Evolutionary conservation across 2,329 filamentous ascomycete species (phyloP).

Genomic region (Fusarium redolens): DNA sequence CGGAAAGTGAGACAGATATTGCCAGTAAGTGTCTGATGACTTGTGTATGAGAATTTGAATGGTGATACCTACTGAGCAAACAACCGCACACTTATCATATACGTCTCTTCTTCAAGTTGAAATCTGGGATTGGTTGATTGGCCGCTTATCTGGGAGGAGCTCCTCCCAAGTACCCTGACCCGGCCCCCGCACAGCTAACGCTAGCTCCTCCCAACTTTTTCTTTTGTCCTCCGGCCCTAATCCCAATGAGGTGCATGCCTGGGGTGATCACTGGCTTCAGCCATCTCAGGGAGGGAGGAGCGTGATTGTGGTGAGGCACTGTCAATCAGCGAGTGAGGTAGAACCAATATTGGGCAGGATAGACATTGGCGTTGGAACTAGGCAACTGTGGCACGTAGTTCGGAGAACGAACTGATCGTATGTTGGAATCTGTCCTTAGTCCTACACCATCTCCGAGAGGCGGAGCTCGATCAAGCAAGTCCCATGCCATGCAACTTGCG

Average conservation of each 20-base stretch:
- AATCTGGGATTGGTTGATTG: background rate
- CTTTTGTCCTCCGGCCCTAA: background rate
- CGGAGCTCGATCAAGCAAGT: slow-evolving; percentile 1
- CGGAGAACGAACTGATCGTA: background rate
- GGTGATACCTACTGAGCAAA: background rate
- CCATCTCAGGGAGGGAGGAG: background rate
- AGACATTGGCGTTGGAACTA: background rate
- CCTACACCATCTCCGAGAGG: background rate
- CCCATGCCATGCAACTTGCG: background rate
- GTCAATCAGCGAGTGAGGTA: background rate
- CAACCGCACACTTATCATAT: background rate
- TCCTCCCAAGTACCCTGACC: background rate
- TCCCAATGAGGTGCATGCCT: background rate
- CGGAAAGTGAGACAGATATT: background rate
- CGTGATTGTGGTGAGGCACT: background rate
- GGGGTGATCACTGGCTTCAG: background rate
- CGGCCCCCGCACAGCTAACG: background rate
- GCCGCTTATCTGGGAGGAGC: slow-evolving; percentile 17
- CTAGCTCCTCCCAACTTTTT: slow-evolving; percentile 18
- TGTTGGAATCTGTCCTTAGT: background rate
- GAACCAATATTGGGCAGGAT: rapidly evolving
- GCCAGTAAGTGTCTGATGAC: rapidly evolving
- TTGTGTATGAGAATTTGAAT: background rate
- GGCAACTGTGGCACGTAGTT: background rate
- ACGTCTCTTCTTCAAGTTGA: background rate